Evolutionary conservation across 2,329 filamentous ascomycete genomes (phyloP), one percentile per base, ranked within the genome.

Genomic region (Fusarium agapanthi): DNA sequence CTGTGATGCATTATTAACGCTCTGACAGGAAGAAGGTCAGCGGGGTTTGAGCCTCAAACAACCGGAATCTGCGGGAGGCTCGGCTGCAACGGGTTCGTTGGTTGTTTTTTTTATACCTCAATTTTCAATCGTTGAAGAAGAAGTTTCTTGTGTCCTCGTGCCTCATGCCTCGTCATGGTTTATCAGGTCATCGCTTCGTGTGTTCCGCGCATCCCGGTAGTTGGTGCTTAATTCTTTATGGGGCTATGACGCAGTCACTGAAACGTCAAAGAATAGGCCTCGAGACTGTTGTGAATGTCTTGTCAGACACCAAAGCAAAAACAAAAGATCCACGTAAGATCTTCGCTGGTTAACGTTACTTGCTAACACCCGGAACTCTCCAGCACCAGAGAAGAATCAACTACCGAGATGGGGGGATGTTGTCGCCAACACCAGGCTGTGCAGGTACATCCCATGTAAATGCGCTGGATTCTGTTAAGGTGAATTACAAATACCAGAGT

Each of bases 181-280:
- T 34, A 51, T 65, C 38, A 50, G 34, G 40, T 43, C 63, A 67
- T 44, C 43, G n/a, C 26, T 48, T 43, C 32, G 62, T 44, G 48
- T 71, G 35, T 55, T 67, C 71, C 71, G 61, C 30, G 20, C 54
- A 71, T 71, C 62, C 71, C 71, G 71, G 62, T 34, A 61, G 20
- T 71, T 67, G 50, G 59, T 59, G 32, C 38, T 47, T 41, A 53
- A 41, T 54, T 65, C 63, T 57, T 48, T 44, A 74, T 45, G 61
- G 70, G 67, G 71, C 71, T 65, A 73, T 73, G 71, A 73, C 71
- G 71, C 71, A 73, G 64, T 37, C 37, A 54, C 35, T 67, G 57
- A 65, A 67, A 63, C 66, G 57, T 71, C 45, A 45, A 56, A 65
- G 48, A 60, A 50, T 22, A 50, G 40, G 32, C 54, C 57, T 47